Percentiles rank a stretch among this genome's conserved stretches.
Conservation (phyloP, 2,329 filamentous ascomycete species). For the Monilinia laxa region DNA sequence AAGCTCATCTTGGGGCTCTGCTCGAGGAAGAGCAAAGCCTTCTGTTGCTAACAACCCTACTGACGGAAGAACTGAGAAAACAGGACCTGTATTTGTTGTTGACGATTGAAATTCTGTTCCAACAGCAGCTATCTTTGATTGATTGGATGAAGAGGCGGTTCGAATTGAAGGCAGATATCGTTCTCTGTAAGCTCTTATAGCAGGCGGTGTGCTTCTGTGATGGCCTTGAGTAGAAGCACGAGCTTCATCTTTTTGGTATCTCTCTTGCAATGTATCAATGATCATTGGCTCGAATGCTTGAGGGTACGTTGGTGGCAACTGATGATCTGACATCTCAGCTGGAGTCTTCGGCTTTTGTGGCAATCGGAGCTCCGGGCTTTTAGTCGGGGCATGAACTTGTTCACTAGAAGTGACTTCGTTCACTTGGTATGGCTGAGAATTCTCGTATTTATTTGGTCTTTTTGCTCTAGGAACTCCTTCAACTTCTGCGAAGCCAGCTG, state of each 20-base stretch:
- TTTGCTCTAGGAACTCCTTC: background rate
- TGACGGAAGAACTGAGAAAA: background rate
- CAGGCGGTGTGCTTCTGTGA: background rate
- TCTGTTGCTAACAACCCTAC: background rate
- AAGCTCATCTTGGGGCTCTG: background rate
- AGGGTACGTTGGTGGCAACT: background rate
- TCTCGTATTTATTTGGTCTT: background rate
- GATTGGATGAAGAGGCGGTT: background rate
- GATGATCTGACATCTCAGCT: background rate
- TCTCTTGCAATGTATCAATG: background rate
- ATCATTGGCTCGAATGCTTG: background rate
- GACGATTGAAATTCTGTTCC: background rate
- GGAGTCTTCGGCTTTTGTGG: background rate
- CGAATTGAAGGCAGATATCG: conserved; percentile 10
- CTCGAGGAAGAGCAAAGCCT: too few species aligned
- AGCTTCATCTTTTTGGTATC: background rate
- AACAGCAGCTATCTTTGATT: background rate
- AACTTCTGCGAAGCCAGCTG: background rate
- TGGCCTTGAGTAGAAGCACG: background rate
- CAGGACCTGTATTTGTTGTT: background rate
- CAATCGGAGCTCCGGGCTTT: background rate
- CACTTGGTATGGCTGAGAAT: background rate
- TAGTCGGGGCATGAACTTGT: background rate
- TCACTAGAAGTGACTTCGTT: background rate
- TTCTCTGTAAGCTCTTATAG: conserved; percentile 8